Base-by-base conservation (phyloP, 495 filamentous ascomycete species). In the Neurospora sp. region DNA sequence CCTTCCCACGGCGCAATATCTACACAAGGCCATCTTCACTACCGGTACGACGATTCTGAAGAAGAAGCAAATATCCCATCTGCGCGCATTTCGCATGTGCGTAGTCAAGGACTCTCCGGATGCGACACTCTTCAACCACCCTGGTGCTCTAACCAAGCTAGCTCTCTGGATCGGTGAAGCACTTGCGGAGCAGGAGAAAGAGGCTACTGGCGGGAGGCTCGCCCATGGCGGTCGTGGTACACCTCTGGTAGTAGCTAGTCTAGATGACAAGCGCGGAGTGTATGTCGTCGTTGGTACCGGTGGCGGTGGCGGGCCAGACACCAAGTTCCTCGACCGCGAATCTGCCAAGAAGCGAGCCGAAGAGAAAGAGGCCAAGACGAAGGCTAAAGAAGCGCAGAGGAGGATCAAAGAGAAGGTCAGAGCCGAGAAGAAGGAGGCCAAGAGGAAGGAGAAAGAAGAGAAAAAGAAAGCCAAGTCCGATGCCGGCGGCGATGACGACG, bases 71-170 rank as follows among this genome's bases (percentile, higher is more conserved):
- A 97, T 99, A 74, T 90, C 92, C 14, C 93, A 97, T 79, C 85
- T 99, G 41, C 89, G 92, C 8, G 92, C 94, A 8, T 99, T 98
- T 82, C 92, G 96, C 44, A 94, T 99, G 85, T 94, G 92, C 11
- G 91, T 99, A 38, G 94, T 99, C 76, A 97, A 96, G 77, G 96
- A 98, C 78, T 93, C 95, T 2, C 93, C 94, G 0, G 96, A 98
- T 76, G 91, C 97, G 7, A 81, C 87, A 48, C 86, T 97, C 10
- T 99, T 99, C 81, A 92, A 91, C 8, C 94, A 97, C 76, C 94
- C 96, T 0, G 92, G 93, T 5, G 96, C 96, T 11, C 82, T 99
- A 71, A 95, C 93, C 4, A 98, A 98, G 80, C 85, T 99, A 11
- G 94, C 94, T 0, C 83, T 97, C 3, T 99, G 96, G 96, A 87